These are phyloP conservation scores for Chlorophyllum brunneum DNA, from an alignment of 768 basidiomycete genomes.

Conservation along the genomic window DNA sequence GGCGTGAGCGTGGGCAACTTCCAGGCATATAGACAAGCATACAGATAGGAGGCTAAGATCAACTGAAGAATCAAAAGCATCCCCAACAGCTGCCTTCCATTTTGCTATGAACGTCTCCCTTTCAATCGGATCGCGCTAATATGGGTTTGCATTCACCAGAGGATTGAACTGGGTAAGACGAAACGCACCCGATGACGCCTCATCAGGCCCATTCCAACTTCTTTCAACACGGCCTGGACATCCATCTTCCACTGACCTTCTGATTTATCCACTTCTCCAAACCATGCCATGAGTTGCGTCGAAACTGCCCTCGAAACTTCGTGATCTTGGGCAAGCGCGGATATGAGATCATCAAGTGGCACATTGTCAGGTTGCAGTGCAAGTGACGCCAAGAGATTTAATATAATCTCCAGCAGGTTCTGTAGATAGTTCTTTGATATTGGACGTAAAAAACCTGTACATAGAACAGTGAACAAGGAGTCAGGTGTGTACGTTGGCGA, in stretches of 20 bases:
- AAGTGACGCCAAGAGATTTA: constrained; percentile 69
- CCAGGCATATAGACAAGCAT: constrained; percentile 17
- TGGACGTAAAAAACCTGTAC: constrained; percentile 65
- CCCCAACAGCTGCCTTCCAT: constrained; percentile 78
- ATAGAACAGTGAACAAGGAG: not conserved
- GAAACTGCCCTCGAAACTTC: constrained; percentile 61
- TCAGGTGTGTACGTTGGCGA: not conserved
- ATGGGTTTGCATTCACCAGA: not conserved
- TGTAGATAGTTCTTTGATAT: constrained; percentile 65
- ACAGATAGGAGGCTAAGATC: constrained; percentile 69
- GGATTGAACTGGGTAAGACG: not conserved
- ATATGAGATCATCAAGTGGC: constrained; percentile 53
- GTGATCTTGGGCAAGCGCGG: constrained; percentile 66
- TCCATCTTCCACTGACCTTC: constrained; percentile 67
- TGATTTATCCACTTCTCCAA: constrained; percentile 49
- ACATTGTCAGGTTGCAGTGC: constrained; percentile 49
- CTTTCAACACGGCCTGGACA: constrained; percentile 53
- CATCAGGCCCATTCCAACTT: constrained; percentile 77
- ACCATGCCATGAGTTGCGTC: constrained; percentile 77
- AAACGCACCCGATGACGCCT: constrained; percentile 49
- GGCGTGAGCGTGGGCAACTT: not conserved
- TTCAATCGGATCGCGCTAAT: constrained; percentile 56
- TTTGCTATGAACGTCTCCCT: constrained; percentile 52
- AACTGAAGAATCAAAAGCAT: constrained; percentile 65
- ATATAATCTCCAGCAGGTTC: constrained; percentile 68